phyloP scores from a whole-genome alignment of 2,329 filamentous ascomycete species.

The Aspergillus japonicus region DNA sequence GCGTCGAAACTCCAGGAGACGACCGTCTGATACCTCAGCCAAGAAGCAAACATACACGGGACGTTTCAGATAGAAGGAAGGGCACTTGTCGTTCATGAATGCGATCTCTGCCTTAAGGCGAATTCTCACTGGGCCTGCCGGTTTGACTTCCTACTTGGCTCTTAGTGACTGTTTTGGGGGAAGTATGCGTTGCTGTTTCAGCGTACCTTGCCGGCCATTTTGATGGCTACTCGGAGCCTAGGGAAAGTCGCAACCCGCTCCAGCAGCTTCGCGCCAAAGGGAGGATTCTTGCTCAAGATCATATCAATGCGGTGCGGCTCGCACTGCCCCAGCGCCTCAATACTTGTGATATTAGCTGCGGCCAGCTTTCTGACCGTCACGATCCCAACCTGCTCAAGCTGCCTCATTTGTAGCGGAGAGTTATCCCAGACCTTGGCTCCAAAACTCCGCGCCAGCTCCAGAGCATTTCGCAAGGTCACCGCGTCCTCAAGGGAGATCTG shows the following conservation, averaged over 20 bases:
- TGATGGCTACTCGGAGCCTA: constrained; percentile 57
- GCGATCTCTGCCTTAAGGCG: constrained; percentile 66
- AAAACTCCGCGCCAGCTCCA: constrained; percentile 77
- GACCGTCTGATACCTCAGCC: constrained; percentile 68
- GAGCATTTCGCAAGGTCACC: constrained; percentile 62
- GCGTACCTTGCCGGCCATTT: constrained; percentile 49
- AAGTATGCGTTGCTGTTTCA: constrained; percentile 28
- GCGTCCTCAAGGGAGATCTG: constrained; percentile 65
- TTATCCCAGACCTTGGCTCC: constrained; percentile 79
- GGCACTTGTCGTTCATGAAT: constrained; percentile 65
- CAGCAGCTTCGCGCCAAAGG: constrained; percentile 72
- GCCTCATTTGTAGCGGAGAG: constrained; percentile 74
- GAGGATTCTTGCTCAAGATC: constrained; percentile 73
- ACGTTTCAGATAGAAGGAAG: constrained; percentile 63
- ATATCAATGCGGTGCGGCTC: constrained; percentile 74
- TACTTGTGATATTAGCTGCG: constrained; percentile 66
- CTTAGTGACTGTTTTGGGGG: constrained; percentile 10
- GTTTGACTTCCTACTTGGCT: constrained; percentile 30
- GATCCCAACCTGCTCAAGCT: constrained; percentile 75
- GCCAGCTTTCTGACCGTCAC: constrained; percentile 73
- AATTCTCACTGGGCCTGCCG: constrained; percentile 52
- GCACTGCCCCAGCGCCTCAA: constrained; percentile 66
- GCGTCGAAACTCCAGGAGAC: constrained; percentile 66
- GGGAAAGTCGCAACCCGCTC: constrained; percentile 70
- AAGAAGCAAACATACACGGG: constrained; percentile 71